Evolutionary conservation across 352 stramenopile species (phyloP).

Genomic region (Phytophthora sojae): DNA sequence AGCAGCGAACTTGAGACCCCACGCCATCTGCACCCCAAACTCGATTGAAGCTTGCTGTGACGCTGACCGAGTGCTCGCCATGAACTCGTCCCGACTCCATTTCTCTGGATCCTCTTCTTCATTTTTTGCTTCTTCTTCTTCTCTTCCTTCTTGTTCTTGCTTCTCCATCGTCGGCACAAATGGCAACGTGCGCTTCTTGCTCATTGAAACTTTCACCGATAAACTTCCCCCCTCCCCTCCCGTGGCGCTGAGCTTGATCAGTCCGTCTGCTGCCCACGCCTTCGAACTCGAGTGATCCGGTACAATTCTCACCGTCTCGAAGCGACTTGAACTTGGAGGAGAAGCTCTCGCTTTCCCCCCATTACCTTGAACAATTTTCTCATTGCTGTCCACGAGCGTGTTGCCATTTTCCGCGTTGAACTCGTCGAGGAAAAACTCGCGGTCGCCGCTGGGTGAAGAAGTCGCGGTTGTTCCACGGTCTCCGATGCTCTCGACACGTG

Average conservation of each 20-base stretch:
- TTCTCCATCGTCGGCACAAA: no score
- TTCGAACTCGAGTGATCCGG: neutral
- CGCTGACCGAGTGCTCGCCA: constrained; percentile 17
- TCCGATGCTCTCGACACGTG: neutral
- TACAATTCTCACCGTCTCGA: neutral
- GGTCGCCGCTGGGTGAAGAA: neutral
- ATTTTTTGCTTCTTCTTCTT: neutral
- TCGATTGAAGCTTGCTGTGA: constrained; percentile 21
- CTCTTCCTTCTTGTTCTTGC: neutral
- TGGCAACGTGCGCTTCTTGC: constrained; percentile 2
- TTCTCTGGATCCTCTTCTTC: neutral
- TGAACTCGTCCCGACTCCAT: constrained; percentile 21
- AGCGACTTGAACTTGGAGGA: neutral
- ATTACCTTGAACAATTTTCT: neutral
- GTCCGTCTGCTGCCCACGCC: neutral
- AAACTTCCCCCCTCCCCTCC: neutral
- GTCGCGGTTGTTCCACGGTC: neutral
- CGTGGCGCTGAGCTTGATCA: constrained; percentile 1
- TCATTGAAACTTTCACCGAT: neutral
- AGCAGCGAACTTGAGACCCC: constrained; percentile 16
- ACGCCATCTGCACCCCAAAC: constrained; percentile 16
- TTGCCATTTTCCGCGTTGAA: neutral
- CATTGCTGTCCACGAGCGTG: neutral
- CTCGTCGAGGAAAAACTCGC: constrained; percentile 1
- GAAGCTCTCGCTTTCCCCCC: neutral